A percentile compares a stretch with the other conserved stretches of the same genome.
These are phyloP conservation scores for Rostrohypoxylon terebratum DNA, from an alignment of 495 filamentous ascomycete genomes.

Conservation along the genomic window DNA sequence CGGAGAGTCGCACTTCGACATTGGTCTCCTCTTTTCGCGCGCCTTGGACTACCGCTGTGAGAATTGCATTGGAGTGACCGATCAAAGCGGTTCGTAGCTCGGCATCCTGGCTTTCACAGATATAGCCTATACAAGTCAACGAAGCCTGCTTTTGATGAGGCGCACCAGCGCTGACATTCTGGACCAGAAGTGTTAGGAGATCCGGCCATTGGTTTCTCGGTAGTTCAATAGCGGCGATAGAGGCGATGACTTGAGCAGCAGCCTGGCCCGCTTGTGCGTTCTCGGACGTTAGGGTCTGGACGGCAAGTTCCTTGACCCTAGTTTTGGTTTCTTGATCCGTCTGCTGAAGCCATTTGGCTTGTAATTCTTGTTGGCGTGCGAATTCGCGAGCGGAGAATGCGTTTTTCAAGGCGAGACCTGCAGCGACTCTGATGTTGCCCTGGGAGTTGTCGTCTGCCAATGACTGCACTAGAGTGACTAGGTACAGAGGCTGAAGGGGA, in stretches of 20 bases:
- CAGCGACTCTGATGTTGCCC: conserved; percentile 86
- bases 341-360: conserved; percentile 88
- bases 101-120: conserved; percentile 93
- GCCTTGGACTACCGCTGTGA: conserved; percentile 97
- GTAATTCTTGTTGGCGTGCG: conserved; percentile 84
- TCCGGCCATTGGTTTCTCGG: conserved; percentile 96
- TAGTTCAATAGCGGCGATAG: conserved; percentile 94
- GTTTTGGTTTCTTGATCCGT: conserved; percentile 81
- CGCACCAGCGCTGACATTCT: conserved; percentile 87
- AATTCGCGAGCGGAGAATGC: conserved; percentile 93
- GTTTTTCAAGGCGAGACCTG: conserved; percentile 97
- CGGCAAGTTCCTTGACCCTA: conserved; percentile 85
- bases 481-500: conserved; percentile 79
- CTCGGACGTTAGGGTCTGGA: conserved; percentile 82
- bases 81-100: conserved; percentile 85
- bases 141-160: conserved; percentile 93
- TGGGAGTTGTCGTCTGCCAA: conserved; percentile 90
- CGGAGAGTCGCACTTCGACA: conserved; percentile 87
- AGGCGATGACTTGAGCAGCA: conserved; percentile 92
- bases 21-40: conserved; percentile 95
- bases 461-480: conserved; percentile 88
- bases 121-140: conserved; percentile 92
- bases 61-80: conserved; percentile 93
- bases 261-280: conserved; percentile 86
- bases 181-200: conserved; percentile 86